phyloP scores from a whole-genome alignment of 2,329 filamentous ascomycete species.

The Hortaea sp. region DNA sequence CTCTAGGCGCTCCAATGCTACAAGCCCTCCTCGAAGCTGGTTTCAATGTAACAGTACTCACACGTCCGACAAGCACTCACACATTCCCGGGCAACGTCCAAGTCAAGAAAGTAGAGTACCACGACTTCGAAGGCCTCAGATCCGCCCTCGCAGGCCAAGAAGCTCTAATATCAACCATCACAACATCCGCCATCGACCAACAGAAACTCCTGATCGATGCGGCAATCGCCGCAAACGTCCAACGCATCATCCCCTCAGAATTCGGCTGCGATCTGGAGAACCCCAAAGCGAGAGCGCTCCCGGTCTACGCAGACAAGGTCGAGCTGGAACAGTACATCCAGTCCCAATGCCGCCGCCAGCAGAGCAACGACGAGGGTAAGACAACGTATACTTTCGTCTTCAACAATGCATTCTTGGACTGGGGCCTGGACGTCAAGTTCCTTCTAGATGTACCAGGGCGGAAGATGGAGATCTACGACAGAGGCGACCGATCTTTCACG shows the following conservation, averaged over 20 bases:
- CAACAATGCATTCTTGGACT: slow-evolving; percentile 31
- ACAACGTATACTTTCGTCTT: slow-evolving; percentile 27
- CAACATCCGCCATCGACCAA: slow-evolving; percentile 16
- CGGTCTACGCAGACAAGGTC: slow-evolving; percentile 29
- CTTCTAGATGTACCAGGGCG: slow-evolving; percentile 21
- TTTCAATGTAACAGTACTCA: slow-evolving; percentile 26
- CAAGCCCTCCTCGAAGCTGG: slow-evolving; percentile 30
- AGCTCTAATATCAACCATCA: slow-evolving; percentile 28
- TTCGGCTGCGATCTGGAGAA: slow-evolving; percentile 31
- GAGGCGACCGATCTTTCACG: slow-evolving; percentile 25
- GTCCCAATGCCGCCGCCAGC: slow-evolving; percentile 10
- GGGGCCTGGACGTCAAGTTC: slow-evolving; percentile 22
- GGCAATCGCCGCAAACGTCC: slow-evolving; percentile 29
- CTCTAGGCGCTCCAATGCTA: slow-evolving; percentile 33
- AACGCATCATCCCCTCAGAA: slow-evolving; percentile 33
- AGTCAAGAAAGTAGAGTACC: slow-evolving; percentile 21
- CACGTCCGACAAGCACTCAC: slow-evolving; percentile 18
- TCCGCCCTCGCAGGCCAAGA: slow-evolving; percentile 27
- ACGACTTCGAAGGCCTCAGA: slow-evolving; percentile 23
- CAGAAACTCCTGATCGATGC: slow-evolving; percentile 30
- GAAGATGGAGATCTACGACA: slow-evolving; percentile 25
- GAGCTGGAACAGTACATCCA: slow-evolving; percentile 27
- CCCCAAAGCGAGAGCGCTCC: slow-evolving; percentile 20
- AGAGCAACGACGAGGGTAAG: neutral
- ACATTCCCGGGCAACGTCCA: slow-evolving; percentile 19